These are phyloP conservation scores for Trichophyton rubrum DNA, from an alignment of 2,329 filamentous ascomycete genomes.

Conservation along the genomic window DNA sequence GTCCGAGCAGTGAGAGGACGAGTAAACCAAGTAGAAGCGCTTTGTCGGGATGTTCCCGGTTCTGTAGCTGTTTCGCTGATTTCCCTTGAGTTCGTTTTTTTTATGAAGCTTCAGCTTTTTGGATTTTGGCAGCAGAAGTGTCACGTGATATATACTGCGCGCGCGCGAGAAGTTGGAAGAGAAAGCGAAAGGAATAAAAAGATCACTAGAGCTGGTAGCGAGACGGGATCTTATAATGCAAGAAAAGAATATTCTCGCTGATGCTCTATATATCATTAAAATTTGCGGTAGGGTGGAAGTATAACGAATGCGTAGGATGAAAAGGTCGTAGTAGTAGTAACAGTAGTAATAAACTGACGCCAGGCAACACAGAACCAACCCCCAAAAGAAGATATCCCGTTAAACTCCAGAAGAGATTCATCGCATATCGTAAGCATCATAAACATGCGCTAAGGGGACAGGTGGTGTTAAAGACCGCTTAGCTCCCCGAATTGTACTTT, in stretches of 20 bases:
- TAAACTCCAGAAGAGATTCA: background rate
- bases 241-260: no score
- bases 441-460: background rate
- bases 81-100: background rate
- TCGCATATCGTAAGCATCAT: background rate
- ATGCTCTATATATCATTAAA: no score
- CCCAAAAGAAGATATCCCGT: slow-evolving; percentile 1
- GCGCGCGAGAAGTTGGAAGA: background rate
- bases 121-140: background rate
- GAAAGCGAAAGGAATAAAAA: background rate
- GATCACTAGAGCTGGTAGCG: background rate
- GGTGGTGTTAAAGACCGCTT: background rate
- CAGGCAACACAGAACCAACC: background rate
- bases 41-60: background rate
- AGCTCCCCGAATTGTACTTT: slow-evolving; percentile 47
- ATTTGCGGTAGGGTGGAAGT: no score
- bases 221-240: no score
- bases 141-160: background rate
- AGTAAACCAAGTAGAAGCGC: background rate
- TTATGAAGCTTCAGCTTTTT: background rate
- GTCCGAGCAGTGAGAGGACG: no score
- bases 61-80: background rate
- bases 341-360: background rate
- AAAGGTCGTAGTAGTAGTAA: background rate
- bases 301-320: background rate